phyloP scores from a whole-genome alignment of 1,139 yeast species.

The Lipomyces yarrowii region DNA sequence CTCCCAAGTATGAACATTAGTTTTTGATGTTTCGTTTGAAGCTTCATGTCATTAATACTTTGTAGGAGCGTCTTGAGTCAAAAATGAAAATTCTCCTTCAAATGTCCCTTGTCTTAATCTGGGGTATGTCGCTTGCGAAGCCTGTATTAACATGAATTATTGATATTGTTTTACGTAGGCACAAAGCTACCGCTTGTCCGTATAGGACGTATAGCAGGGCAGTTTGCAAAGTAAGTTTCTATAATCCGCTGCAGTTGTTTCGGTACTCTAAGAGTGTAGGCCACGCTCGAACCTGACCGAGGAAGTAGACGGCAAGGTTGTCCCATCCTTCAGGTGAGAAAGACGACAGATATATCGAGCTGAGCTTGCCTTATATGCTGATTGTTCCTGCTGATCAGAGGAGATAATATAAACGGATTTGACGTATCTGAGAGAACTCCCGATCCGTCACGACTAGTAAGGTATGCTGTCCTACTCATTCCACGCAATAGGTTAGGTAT shows the following conservation, averaged over 20 bases:
- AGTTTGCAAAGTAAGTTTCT: conserved; percentile 46
- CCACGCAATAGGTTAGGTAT: not conserved
- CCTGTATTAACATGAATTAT: not conserved
- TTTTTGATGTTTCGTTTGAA: not conserved
- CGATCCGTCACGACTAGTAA: conserved; percentile 48
- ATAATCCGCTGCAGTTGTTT: not conserved
- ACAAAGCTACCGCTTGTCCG: conserved; percentile 46
- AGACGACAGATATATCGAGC: not conserved
- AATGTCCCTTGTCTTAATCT: conserved; percentile 49
- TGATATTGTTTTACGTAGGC: conserved; percentile 6
- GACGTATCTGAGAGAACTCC: conserved; percentile 46
- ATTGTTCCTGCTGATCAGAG: conserved; percentile 32
- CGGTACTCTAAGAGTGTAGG: conserved; percentile 7
- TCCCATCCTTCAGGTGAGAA: conserved; percentile 44
- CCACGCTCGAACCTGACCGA: conserved; percentile 50
- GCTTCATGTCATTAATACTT: not conserved
- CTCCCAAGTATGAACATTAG: conserved; percentile 40
- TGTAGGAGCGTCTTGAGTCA: conserved; percentile 42
- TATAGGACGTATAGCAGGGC: conserved; percentile 51
- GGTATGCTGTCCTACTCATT: conserved; percentile 9
- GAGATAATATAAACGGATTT: conserved; percentile 50
- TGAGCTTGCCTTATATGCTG: not conserved
- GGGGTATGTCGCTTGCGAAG: conserved; percentile 39
- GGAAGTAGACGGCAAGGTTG: conserved; percentile 45
- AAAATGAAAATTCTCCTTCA: conserved; percentile 49